A percentile compares a stretch with the other conserved stretches of the same genome.
Evolutionary conservation across 2,329 filamentous ascomycete species (phyloP).

Genomic region (Colletotrichum coccodes): DNA sequence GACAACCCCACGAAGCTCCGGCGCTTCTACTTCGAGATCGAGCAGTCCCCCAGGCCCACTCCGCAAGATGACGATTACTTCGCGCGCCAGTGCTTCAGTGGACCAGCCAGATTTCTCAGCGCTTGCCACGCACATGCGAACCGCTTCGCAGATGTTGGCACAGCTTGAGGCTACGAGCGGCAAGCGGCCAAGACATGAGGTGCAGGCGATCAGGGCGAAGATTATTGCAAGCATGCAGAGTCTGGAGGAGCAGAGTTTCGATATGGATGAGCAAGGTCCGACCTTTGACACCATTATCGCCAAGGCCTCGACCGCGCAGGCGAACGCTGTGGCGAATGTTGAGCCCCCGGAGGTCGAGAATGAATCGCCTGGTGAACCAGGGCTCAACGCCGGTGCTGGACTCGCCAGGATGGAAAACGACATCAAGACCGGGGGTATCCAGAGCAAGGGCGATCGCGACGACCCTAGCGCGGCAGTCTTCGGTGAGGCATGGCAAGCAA

Average conservation of each 20-base stretch:
- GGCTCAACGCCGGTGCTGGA: constrained; percentile 76
- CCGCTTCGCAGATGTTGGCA: constrained; percentile 86
- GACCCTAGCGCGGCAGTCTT: constrained; percentile 88
- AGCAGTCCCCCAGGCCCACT: constrained; percentile 71
- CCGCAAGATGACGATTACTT: constrained; percentile 70
- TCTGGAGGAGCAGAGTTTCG: constrained; percentile 86
- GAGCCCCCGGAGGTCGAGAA: constrained; percentile 64
- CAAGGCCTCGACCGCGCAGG: constrained; percentile 67
- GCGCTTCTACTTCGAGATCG: constrained; percentile 73
- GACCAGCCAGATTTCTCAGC: constrained; percentile 86
- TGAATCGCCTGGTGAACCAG: constrained; percentile 60
- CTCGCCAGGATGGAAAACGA: constrained; percentile 90
- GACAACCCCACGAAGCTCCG: constrained; percentile 75
- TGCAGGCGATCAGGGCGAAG: constrained; percentile 84
- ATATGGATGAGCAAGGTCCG: constrained; percentile 74
- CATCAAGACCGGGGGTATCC: constrained; percentile 85
- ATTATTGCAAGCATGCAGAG: constrained; percentile 93
- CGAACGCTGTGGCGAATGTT: constrained; percentile 52
- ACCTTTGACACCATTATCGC: constrained; percentile 88
- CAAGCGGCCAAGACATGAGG: constrained; percentile 82
- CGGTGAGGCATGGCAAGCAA: constrained; percentile 86
- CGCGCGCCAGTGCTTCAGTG: constrained; percentile 62
- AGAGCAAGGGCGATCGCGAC: constrained; percentile 83
- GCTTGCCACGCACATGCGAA: constrained; percentile 87
- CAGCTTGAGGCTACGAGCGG: constrained; percentile 84